Percentiles rank a stretch among this genome's conserved stretches.
These are phyloP conservation scores for Cercospora sp. DNA, from an alignment of 2,329 filamentous ascomycete species.

Conservation along the genomic window DNA sequence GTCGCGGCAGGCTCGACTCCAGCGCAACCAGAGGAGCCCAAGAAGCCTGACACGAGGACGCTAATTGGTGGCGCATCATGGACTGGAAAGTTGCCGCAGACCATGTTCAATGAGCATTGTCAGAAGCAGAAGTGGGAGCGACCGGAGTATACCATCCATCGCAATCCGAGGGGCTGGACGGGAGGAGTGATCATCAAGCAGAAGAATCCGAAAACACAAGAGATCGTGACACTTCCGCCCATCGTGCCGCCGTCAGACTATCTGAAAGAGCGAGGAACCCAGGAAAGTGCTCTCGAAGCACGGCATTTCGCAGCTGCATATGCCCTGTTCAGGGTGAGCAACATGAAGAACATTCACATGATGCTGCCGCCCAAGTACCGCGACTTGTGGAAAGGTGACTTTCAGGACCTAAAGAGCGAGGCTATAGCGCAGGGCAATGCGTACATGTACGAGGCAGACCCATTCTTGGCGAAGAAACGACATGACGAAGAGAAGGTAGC, in stretches of 20 bases:
- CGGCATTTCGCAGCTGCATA: slow-evolving; percentile 92
- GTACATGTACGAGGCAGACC: slow-evolving; percentile 96
- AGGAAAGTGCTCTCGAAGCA: slow-evolving; percentile 82
- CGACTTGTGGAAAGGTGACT: slow-evolving; percentile 85
- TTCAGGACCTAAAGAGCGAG: slow-evolving; percentile 75
- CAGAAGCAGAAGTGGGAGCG: slow-evolving; percentile 95
- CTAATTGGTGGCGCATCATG: slow-evolving; percentile 92
- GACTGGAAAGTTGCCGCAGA: slow-evolving; percentile 95
- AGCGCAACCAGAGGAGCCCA: slow-evolving; percentile 44
- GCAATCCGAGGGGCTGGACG: slow-evolving; percentile 46
- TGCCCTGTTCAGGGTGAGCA: slow-evolving; percentile 85
- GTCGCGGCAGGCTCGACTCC: slow-evolving; percentile 23
- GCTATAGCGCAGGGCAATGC: slow-evolving; percentile 74
- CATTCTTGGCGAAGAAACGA: slow-evolving; percentile 78
- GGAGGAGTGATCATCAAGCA: slow-evolving; percentile 77
- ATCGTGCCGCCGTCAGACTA: slow-evolving; percentile 78
- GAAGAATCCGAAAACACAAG: slow-evolving; percentile 78
- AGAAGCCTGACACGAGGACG: slow-evolving; percentile 66
- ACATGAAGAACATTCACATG: slow-evolving; percentile 93
- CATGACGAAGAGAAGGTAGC: slow-evolving; percentile 74
- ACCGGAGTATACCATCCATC: slow-evolving; percentile 78
- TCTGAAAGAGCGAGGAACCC: slow-evolving; percentile 68
- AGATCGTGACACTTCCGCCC: slow-evolving; percentile 71
- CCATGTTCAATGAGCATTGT: slow-evolving; percentile 89
- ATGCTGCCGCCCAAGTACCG: slow-evolving; percentile 89